Conservation (phyloP, 495 filamentous ascomycete genomes). For the Cercophora samala region DNA sequence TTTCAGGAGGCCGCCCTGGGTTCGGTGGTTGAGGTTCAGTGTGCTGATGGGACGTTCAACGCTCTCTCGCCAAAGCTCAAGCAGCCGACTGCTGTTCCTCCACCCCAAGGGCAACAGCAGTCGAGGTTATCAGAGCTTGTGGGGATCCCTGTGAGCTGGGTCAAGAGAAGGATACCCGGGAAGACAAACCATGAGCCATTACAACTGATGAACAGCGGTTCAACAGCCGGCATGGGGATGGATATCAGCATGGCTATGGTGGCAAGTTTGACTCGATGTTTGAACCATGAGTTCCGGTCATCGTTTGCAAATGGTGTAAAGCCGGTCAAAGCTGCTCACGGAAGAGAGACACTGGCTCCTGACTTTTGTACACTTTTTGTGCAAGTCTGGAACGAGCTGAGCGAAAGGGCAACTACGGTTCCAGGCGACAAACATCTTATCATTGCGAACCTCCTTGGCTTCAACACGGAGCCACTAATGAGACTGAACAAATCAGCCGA, state of each 20-base stretch:
- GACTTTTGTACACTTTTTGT: conserved; percentile 28
- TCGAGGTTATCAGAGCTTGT: conserved; percentile 9
- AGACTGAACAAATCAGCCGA: conserved; percentile 20
- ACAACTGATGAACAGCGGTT: conserved; percentile 8
- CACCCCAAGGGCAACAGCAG: background rate
- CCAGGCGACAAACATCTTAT: conserved; percentile 26
- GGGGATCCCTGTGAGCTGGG: conserved; percentile 9
- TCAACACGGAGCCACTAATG: conserved; percentile 23
- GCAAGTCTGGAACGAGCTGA: conserved; percentile 27
- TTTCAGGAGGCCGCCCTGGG: conserved; percentile 25
- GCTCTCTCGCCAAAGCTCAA: conserved; percentile 13
- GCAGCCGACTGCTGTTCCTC: background rate
- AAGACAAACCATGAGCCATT: background rate
- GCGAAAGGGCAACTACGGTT: conserved; percentile 21
- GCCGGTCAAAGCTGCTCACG: conserved; percentile 4
- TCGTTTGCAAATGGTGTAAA: conserved; percentile 22
- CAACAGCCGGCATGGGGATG: conserved; percentile 5
- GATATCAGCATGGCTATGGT: conserved; percentile 14
- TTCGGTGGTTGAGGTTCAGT: conserved; percentile 23
- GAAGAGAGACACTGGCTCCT: conserved; percentile 8
- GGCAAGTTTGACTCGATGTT: conserved; percentile 13
- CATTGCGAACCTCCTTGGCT: conserved; percentile 23
- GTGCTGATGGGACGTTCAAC: conserved; percentile 26
- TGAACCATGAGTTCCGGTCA: conserved; percentile 19
- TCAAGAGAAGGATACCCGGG: background rate